Conservation (phyloP, 768 basidiomycete genomes). For the Tulasnella sp. region DNA sequence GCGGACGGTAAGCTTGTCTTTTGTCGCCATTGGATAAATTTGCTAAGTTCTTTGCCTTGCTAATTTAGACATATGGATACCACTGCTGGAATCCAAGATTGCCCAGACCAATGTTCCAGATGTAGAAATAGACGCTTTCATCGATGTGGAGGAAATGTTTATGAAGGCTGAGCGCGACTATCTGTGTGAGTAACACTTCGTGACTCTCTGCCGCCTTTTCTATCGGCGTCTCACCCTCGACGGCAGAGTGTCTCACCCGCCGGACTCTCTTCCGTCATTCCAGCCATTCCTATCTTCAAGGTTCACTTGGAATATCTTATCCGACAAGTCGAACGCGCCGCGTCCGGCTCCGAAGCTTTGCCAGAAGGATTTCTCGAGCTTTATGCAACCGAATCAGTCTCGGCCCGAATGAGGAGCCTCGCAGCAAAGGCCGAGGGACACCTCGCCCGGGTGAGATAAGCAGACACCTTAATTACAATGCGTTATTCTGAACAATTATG, state of each 20-base stretch:
- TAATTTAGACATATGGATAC: conserved; percentile 19
- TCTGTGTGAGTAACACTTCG: background rate
- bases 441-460: conserved; percentile 48
- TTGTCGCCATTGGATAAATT: background rate
- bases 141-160: conserved; percentile 16
- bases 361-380: conserved; percentile 6
- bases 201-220: background rate
- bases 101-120: background rate
- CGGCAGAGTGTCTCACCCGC: background rate
- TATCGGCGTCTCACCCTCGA: background rate
- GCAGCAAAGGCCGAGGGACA: conserved; percentile 53
- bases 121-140: background rate
- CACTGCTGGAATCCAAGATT: conserved; percentile 12
- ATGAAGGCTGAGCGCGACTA: conserved; percentile 11
- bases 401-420: conserved; percentile 25
- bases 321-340: background rate
- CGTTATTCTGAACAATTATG: background rate
- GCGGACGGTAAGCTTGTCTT: conserved; percentile 10
- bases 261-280: background rate
- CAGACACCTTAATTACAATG: background rate
- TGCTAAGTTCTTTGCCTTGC: background rate
- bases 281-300: conserved; percentile 21
- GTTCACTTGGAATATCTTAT: conserved; percentile 8
- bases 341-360: background rate
- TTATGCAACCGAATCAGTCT: conserved; percentile 6